Percentiles rank a stretch among this genome's conserved stretches.
These are phyloP conservation scores for Xerocomus potaroensis DNA, from an alignment of 768 basidiomycete species.

Conservation along the genomic window DNA sequence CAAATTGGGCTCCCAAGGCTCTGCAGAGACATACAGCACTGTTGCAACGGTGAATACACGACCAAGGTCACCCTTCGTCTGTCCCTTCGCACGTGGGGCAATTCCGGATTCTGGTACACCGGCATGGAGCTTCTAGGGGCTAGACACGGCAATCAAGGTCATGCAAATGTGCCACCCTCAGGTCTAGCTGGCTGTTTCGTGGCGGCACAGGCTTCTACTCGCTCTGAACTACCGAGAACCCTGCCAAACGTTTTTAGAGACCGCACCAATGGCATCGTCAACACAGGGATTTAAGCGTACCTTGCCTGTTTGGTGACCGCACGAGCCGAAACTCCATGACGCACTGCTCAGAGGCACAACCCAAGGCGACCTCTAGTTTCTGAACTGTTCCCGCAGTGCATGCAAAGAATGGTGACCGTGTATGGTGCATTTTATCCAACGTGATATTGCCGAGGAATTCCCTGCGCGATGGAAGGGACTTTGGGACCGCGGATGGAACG, in stretches of 20 bases:
- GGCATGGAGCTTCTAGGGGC: too few relatives aligned
- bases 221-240: slow-evolving; percentile 19
- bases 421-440: slow-evolving; percentile 4
- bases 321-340: slow-evolving; percentile 19
- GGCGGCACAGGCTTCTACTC: background rate
- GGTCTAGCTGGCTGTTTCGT: background rate
- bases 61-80: too few relatives aligned
- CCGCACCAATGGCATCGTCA: background rate
- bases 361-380: slow-evolving; percentile 20
- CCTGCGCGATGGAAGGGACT: slow-evolving; percentile 4
- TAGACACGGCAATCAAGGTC: too few relatives aligned
- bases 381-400: slow-evolving; percentile 16
- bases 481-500: slow-evolving; percentile 8
- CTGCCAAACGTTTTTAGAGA: slow-evolving; percentile 4
- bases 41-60: too few relatives aligned
- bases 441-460: slow-evolving; percentile 18
- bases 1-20: too few relatives aligned
- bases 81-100: too few relatives aligned
- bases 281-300: slow-evolving; percentile 6
- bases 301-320: slow-evolving; percentile 16
- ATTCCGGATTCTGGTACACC: too few relatives aligned
- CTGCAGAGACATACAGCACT: too few relatives aligned
- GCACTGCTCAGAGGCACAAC: slow-evolving; percentile 20
- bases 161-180: too few relatives aligned
- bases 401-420: slow-evolving; percentile 11